Evolutionary conservation across 2,329 filamentous ascomycete species (phyloP).

Genomic region (Aureobasidium musti): DNA sequence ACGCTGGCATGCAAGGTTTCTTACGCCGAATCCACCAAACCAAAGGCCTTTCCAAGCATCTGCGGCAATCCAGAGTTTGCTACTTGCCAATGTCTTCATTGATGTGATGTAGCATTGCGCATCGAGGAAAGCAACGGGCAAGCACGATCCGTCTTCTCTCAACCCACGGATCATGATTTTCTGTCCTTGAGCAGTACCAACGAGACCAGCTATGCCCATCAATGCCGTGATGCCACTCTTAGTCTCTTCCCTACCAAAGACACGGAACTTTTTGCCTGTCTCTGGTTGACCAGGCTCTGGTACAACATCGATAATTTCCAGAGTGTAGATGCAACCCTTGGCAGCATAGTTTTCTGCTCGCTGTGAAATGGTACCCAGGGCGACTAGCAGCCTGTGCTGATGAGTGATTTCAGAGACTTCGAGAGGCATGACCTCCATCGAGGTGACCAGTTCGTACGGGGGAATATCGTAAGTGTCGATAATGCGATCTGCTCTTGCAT

Average conservation of each 20-base stretch:
- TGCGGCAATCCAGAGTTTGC: slow-evolving; percentile 81
- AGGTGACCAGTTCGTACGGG: slow-evolving; percentile 73
- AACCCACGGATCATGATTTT: slow-evolving; percentile 96
- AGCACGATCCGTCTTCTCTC: slow-evolving; percentile 88
- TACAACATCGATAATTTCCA: slow-evolving; percentile 88
- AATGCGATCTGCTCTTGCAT: slow-evolving; percentile 72
- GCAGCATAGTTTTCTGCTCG: slow-evolving; percentile 88
- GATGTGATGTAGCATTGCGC: slow-evolving; percentile 91
- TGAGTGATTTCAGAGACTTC: slow-evolving; percentile 91
- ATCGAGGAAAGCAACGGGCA: slow-evolving; percentile 96
- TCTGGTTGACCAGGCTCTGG: slow-evolving; percentile 84
- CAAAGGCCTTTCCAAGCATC: slow-evolving; percentile 93
- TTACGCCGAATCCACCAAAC: slow-evolving; percentile 86
- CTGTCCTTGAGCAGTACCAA: slow-evolving; percentile 87
- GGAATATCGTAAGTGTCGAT: slow-evolving; percentile 77
- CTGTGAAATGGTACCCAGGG: slow-evolving; percentile 81
- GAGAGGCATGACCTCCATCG: slow-evolving; percentile 78
- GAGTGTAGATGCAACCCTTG: slow-evolving; percentile 82
- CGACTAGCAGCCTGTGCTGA: slow-evolving; percentile 77
- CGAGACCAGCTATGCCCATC: slow-evolving; percentile 80
- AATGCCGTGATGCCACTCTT: slow-evolving; percentile 88
- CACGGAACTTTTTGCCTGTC: slow-evolving; percentile 80
- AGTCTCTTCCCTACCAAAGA: slow-evolving; percentile 86
- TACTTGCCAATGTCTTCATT: slow-evolving; percentile 79
- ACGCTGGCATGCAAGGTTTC: slow-evolving; percentile 32